Base-by-base conservation (phyloP, 1,139 yeast species). In the Eremothecium sinecaudum region DNA sequence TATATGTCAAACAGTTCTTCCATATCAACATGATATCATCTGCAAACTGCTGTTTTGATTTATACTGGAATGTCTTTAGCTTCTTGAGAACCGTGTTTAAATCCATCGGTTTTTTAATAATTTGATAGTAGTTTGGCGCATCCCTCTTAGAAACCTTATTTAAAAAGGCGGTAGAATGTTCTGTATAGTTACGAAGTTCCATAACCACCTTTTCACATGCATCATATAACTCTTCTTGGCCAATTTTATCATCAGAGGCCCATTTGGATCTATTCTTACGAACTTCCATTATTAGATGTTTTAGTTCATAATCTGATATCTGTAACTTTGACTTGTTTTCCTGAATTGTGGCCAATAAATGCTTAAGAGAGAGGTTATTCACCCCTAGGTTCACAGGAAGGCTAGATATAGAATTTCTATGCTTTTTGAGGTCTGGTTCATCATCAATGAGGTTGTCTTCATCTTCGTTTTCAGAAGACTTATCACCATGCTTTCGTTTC, bases 181-280 rank as follows among this genome's bases (percentile, higher is more conserved):
- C 97, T 0, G 98, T 90, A 46, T 80, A 84, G 8, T 92, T 84
- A 51, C 98, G 69, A 27, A 92, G 64, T 50, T 92, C 98, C 42
- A 78, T 63, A 0, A 87, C 90, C 1, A 90, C 98, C 52, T 84
- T 87, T 51, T 92, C 98, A 49, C 96, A 90, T 0, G 96, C 95
- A 48, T 92, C 98, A 51, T 90, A 92, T 12, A 92, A 67, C 55
- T 92, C 99, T 55, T 92, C 99, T 58, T 92, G 99, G 3, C 98
- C 98, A 26, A 90, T 77, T 42, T 83, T 70, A 40, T 87, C 95
- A 53, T 90, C 96, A 41, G 83, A 83, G 5, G 77, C 94, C 99
- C 98, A 92, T 59, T 92, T 90, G 0, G 97, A 93, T 45, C 97
- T 67, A 53, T 87, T 87, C 49, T 87, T 90, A 32, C 96, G 71